Evolutionary conservation across 2,329 filamentous ascomycete species (phyloP).

Genomic region (Chaetomiaceae sp.): DNA sequence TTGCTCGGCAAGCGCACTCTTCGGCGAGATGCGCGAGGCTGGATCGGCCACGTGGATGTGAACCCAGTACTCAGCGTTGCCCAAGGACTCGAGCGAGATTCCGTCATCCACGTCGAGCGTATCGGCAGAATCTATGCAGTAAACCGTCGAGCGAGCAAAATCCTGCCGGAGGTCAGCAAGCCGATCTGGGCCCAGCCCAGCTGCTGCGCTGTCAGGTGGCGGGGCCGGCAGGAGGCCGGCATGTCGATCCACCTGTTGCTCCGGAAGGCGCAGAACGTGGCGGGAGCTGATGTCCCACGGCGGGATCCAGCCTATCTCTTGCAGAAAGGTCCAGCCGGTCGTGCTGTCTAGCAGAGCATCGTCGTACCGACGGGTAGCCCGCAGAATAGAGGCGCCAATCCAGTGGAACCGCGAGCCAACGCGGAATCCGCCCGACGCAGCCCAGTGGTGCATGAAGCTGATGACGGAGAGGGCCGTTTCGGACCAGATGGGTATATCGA

Average conservation of each 20-base stretch:
- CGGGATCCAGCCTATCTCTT: constrained; percentile 67
- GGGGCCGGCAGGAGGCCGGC: constrained; percentile 36
- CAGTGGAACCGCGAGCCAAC: constrained; percentile 51
- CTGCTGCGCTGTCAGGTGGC: constrained; percentile 18
- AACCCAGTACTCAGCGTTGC: constrained; percentile 61
- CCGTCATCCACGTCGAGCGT: constrained; percentile 76
- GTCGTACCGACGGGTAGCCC: constrained; percentile 56
- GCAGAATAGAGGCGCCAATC: constrained; percentile 61
- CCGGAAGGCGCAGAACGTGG: constrained; percentile 55
- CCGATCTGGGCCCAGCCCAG: constrained; percentile 38
- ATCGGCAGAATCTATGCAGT: constrained; percentile 65
- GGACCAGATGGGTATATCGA: constrained; percentile 39
- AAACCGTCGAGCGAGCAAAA: constrained; percentile 58
- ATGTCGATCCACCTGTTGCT: constrained; percentile 39
- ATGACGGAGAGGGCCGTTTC: constrained; percentile 53
- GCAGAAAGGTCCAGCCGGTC: constrained; percentile 62
- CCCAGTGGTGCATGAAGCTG: constrained; percentile 66
- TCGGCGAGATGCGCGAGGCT: constrained; percentile 61
- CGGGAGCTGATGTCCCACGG: constrained; percentile 66
- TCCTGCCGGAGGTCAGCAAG: constrained; percentile 51
- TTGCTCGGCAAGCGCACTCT: constrained; percentile 54
- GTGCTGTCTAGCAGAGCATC: constrained; percentile 42
- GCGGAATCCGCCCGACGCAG: constrained; percentile 52
- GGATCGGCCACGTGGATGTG: constrained; percentile 78
- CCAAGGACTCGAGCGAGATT: constrained; percentile 62